Evolutionary conservation across 805 yeast species (phyloP).

Genomic region (Lipomyces sp.): DNA sequence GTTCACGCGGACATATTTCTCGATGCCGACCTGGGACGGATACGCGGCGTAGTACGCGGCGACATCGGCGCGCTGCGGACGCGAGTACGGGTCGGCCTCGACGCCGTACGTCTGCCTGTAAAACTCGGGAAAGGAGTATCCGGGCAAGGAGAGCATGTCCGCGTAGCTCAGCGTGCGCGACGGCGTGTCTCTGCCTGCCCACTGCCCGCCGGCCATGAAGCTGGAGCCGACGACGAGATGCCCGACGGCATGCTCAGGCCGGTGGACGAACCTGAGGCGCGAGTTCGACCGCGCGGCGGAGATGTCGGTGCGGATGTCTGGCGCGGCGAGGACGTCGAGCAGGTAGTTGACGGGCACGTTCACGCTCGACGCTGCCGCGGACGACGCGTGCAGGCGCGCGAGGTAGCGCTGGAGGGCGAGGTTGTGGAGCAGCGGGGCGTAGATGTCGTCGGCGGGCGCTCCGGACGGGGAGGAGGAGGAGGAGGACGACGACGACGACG

Average conservation of each 20-base stretch:
- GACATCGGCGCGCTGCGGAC: slow-evolving; percentile 35
- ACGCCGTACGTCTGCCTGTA: slow-evolving; percentile 15
- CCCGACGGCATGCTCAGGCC: slow-evolving; percentile 5
- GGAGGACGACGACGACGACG: background rate
- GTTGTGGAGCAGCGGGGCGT: slow-evolving; percentile 22
- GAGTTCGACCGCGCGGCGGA: slow-evolving; percentile 23
- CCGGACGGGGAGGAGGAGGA: background rate
- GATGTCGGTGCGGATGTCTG: slow-evolving; percentile 32
- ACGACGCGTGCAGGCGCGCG: slow-evolving; percentile 23
- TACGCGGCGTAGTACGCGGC: slow-evolving; percentile 34
- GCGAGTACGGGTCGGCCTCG: slow-evolving; percentile 24
- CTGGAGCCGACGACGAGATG: slow-evolving; percentile 34
- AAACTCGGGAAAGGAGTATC: slow-evolving; percentile 33
- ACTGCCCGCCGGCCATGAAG: slow-evolving; percentile 36
- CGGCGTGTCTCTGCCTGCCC: slow-evolving; percentile 31
- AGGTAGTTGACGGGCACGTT: slow-evolving; percentile 32
- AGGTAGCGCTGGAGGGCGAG: slow-evolving; percentile 29
- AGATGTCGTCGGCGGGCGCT: slow-evolving; percentile 1
- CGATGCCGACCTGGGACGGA: slow-evolving; percentile 32
- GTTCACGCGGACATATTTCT: slow-evolving; percentile 17
- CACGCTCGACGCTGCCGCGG: slow-evolving; percentile 13
- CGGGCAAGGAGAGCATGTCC: slow-evolving; percentile 39
- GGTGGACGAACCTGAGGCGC: slow-evolving; percentile 23
- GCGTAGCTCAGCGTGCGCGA: slow-evolving; percentile 34
- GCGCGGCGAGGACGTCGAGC: slow-evolving; percentile 33